Evolutionary conservation across 768 basidiomycete species (phyloP), one percentile per base, ranked within the genome.

Genomic region (Arthromyces matolae): DNA sequence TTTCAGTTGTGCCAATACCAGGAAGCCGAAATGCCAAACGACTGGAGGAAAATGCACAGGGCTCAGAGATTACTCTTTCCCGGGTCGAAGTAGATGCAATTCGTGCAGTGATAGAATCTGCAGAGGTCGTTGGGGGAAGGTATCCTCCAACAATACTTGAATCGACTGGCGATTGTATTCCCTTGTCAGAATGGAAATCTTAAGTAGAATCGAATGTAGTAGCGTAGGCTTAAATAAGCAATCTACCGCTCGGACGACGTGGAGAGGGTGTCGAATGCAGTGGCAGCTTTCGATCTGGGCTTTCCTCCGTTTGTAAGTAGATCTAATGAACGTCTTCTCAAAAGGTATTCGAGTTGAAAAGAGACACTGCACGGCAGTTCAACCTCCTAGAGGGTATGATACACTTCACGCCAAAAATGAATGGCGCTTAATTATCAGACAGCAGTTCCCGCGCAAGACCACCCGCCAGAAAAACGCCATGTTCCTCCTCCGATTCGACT

Each of bases 401-500:
- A n/a, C n/a, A n/a, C n/a, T n/a, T n/a, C n/a, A n/a, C n/a, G n/a
- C n/a, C n/a, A n/a, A n/a, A n/a, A n/a, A n/a, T n/a, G n/a, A n/a
- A n/a, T n/a, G n/a, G n/a, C n/a, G n/a, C n/a, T 33, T 49, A 51
- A 6, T 4, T 39, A 13, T 51, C 50, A 16, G 38, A 44, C 19
- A 70, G 49, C 23, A 69, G 51, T 31, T 70, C 67, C 40, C 69
- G 55, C 16, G 65, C 69, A 35, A 69, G 56, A 8, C 63, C 63
- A n/a, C 66, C 69, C 2, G 69, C 69, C 23, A 64, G 54, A 32
- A 64, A 36, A 16, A 62, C 51, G 16, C 64, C 66, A 18, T 51
- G 60, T n/a, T 67, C 66, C 50, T 67, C 66, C 49, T 67, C 60
- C 22, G 54, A 55, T 9, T 57, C 62, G 19, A 60, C 28, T 38